Base-by-base conservation (phyloP, 306 rosid species). In the Astragalus membranaceus region DNA sequence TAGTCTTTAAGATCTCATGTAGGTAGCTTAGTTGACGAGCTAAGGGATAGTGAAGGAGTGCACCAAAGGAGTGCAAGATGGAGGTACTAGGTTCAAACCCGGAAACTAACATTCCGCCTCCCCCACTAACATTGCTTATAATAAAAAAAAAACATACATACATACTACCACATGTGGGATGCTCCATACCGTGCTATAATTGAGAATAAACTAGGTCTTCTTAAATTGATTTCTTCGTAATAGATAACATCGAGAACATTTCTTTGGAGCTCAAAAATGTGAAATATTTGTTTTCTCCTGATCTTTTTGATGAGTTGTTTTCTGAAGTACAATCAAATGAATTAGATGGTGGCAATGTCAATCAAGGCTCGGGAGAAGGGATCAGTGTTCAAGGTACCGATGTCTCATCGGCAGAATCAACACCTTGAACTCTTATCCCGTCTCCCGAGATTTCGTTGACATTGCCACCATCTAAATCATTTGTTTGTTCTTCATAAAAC, bases 211-310 rank as follows among this genome's bases (percentile, higher is more conserved):
- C 33, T 14, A 52, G 0, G 11, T 49, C 16, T 49, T 1, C 7
- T 50, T 14, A 10, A 47, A 37, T 1, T 13, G 9, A 3, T 68
- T 35, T 65, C 6, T 50, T 5, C 16, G 6, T 6, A 10, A 50
- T 62, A 71, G 71, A 42, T 46, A 2, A 17, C 48, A 74, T 67
- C 5, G 64, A 17, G 3, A 72, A 69, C 8, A 16, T 41, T 43
- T 71, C 85, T 32, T 57, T 67, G 10, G 69, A 69, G 35, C 78
- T n/a, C 2, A 53, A 82, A 7, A 48, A 64, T 43, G 71, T 72
- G 11, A 39, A 78, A 46, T 26, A 32, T 37, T 74, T 77, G 76
- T 26, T 82, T 13, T 78, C 82, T 20, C 35, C 67, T 64, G 74
- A 69, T 63, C 30, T 77, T 33, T 66, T 69, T 8, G 8, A 69